A percentile compares a stretch with the other conserved stretches of the same genome.
These are phyloP conservation scores for Asterionellopsis glacialis DNA, from an alignment of 108 stramenopile species.

Conservation along the genomic window DNA sequence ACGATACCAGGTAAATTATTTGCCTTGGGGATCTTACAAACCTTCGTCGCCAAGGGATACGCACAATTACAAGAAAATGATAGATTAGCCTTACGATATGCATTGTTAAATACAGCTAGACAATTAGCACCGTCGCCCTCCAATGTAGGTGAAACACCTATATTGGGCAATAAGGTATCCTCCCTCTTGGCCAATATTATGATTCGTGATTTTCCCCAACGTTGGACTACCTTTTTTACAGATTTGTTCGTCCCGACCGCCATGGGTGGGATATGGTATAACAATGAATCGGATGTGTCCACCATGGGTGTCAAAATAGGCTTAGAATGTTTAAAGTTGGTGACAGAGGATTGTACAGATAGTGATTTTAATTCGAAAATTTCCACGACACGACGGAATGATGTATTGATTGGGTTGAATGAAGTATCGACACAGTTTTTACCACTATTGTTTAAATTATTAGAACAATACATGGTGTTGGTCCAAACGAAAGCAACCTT, in stretches of 20 bases:
- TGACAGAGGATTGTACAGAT: constrained; percentile 91
- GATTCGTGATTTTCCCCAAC: constrained; percentile 81
- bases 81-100: constrained; percentile 48
- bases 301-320: constrained; percentile 66
- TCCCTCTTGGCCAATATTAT: constrained; percentile 61
- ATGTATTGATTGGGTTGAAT: constrained; percentile 81
- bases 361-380: constrained; percentile 89
- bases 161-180: constrained; percentile 69
- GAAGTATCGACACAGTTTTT: constrained; percentile 70
- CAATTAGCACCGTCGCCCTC: constrained; percentile 19
- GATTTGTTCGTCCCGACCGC: constrained; percentile 52
- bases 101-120: constrained; percentile 54
- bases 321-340: constrained; percentile 66
- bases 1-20: constrained; percentile 73
- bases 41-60: constrained; percentile 55
- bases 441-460: constrained; percentile 58
- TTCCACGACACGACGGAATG: constrained; percentile 77
- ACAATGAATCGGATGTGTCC: constrained; percentile 8
- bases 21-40: constrained; percentile 56
- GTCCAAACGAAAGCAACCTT: constrained; percentile 47
- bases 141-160: constrained; percentile 23
- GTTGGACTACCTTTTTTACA: constrained; percentile 70
- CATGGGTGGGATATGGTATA: constrained; percentile 54
- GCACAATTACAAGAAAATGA: constrained; percentile 51
- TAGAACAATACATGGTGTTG: constrained; percentile 55